phyloP scores from a whole-genome alignment of 352 stramenopile genomes.

The Phytophthora fragariae region DNA sequence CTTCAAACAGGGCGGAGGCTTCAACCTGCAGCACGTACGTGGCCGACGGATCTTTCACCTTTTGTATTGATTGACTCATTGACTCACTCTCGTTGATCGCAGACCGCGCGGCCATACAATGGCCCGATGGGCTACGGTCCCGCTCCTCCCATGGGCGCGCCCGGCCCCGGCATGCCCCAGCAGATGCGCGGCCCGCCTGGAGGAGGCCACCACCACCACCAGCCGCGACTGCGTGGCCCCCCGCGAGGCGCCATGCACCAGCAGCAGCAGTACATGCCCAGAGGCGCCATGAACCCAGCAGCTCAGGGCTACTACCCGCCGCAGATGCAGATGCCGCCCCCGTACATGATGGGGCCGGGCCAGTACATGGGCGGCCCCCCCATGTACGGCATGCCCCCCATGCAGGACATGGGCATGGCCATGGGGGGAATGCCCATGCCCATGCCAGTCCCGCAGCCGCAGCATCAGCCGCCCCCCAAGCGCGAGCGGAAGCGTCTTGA shows the following conservation, averaged over 20 bases:
- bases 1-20: conserved; percentile 51
- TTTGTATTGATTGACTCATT: not conserved
- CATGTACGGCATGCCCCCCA: conserved; percentile 54
- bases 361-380: conserved; percentile 51
- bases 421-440: conserved; percentile 49
- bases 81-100: not conserved
- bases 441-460: conserved; percentile 42
- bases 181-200: conserved; percentile 62
- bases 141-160: conserved; percentile 38
- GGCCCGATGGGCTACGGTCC: conserved; percentile 50
- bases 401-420: conserved; percentile 56
- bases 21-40: conserved; percentile 55
- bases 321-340: conserved; percentile 52
- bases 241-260: conserved; percentile 48
- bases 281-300: conserved; percentile 48
- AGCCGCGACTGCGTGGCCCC: conserved; percentile 45
- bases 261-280: conserved; percentile 51
- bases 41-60: not conserved
- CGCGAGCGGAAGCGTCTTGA: conserved; percentile 55
- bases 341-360: conserved; percentile 57
- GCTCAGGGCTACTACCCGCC: conserved; percentile 56
- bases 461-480: conserved; percentile 49
- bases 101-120: conserved; percentile 52
- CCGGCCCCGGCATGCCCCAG: conserved; percentile 42
- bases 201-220: conserved; percentile 42